These are phyloP conservation scores for Populus ilicifolia DNA, from an alignment of 345 rosid species.

Conservation along the genomic window DNA sequence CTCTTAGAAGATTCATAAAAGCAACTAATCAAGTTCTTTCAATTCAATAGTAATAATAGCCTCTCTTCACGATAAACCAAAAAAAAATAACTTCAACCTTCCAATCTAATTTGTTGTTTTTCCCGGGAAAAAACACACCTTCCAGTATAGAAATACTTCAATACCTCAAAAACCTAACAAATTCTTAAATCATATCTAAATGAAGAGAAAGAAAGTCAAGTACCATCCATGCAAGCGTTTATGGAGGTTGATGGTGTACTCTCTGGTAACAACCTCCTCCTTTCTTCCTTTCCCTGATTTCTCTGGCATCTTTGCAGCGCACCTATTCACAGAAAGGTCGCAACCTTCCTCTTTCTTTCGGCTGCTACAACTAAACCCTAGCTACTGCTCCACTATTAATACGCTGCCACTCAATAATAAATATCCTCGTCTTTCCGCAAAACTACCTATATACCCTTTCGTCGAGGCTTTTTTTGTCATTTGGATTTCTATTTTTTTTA, in stretches of 20 bases:
- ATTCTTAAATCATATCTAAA: not conserved
- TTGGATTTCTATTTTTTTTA: not conserved
- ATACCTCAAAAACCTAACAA: not conserved
- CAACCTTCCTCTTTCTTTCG: not conserved
- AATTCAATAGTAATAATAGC: too few species aligned
- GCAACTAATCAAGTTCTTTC: too few species aligned
- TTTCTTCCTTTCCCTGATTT: conserved; percentile 30
- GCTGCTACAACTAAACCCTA: conserved; percentile 3
- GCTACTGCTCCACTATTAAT: not conserved
- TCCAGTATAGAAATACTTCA: not conserved
- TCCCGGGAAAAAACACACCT: not conserved
- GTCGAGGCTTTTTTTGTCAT: not conserved
- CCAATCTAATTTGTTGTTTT: not conserved
- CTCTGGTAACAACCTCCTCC: conserved; percentile 41
- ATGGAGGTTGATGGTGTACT: conserved; percentile 43
- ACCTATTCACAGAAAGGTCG: not conserved
- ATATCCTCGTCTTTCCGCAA: not conserved
- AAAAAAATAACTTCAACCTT: not conserved
- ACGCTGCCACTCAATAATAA: not conserved
- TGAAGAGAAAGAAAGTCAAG: not conserved
- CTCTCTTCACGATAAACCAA: too few species aligned
- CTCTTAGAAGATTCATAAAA: not conserved
- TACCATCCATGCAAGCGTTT: conserved; percentile 45
- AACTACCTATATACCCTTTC: not conserved
- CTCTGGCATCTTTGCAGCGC: conserved; percentile 23